Evolutionary conservation across 1,139 yeast species (phyloP).

Genomic region (Yamadazyma sp.): DNA sequence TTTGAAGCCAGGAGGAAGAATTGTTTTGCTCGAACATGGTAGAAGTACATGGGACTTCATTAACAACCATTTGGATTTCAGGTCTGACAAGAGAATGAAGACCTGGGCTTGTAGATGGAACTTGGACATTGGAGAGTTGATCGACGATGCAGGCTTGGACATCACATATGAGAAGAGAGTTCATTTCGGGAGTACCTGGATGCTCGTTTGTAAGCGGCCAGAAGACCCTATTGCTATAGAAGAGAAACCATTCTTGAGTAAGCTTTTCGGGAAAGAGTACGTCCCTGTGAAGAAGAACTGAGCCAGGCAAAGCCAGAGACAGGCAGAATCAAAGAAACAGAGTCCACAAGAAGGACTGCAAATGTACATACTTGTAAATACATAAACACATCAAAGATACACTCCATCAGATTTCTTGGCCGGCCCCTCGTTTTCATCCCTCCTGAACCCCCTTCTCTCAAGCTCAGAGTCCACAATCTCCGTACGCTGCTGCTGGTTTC

Average conservation of each 20-base stretch:
- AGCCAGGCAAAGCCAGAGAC: not conserved
- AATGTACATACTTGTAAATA: constrained; percentile 15
- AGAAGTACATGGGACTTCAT: constrained; percentile 77
- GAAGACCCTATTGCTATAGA: constrained; percentile 54
- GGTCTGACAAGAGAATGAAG: constrained; percentile 80
- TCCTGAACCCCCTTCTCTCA: constrained; percentile 23
- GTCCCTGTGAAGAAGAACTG: constrained; percentile 25
- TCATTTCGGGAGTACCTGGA: constrained; percentile 95
- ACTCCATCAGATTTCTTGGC: constrained; percentile 9
- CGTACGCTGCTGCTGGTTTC: constrained; percentile 27
- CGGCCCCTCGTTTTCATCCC: not conserved
- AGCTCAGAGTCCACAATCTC: constrained; percentile 26
- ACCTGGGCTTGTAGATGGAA: constrained; percentile 99
- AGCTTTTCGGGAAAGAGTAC: constrained; percentile 41
- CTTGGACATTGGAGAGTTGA: constrained; percentile 81
- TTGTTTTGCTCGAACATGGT: constrained; percentile 88
- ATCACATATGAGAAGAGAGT: constrained; percentile 75
- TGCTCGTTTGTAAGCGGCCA: constrained; percentile 70
- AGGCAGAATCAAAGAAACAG: not conserved
- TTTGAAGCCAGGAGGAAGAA: constrained; percentile 88
- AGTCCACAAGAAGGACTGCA: too few relatives aligned
- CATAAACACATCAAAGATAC: constrained; percentile 13
- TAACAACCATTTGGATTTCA: constrained; percentile 76
- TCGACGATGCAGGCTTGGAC: constrained; percentile 82
- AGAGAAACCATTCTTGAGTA: constrained; percentile 45